Base-by-base conservation (phyloP, 2,329 filamentous ascomycete species). In the Diaporthe citrichinensis region DNA sequence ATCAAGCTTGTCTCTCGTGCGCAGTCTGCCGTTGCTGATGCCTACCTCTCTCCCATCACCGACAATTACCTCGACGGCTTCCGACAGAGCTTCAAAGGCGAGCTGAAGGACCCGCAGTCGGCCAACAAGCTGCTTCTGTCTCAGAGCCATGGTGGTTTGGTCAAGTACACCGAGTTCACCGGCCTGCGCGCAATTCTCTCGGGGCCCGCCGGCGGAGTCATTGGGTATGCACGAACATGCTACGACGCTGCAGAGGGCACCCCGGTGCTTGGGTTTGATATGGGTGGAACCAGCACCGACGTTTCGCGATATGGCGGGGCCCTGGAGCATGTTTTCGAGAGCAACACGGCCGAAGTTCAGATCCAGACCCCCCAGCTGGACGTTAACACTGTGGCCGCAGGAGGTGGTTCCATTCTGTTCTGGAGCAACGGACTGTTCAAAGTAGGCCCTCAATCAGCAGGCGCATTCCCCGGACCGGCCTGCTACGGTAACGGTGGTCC, bases 311-410 rank as follows among this genome's bases (percentile, higher is more conserved):
- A 94, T 34, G 74, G 74, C 25, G 74, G 74, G 7, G 61, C 74
- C 31, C 69, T 76, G 25, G 74, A 76, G 46, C 74, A 76, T 41
- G 74, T 76, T 17, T 76, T 76, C 44, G 74, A 76, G 62, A 74
- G 71, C 23, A 65, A 58, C 1, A 97, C 94, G 1, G 95, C 95
- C 0, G 95, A 95, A 28, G 94, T 97, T 0, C 95, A 94, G 1
- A 96, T 97, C 23, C 95, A 97, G 79, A 95, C 93, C 1, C 95
- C 95, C 0, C 95, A 97, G 79, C 88, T 97, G 1, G 95, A 97
- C 80, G 97, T 97, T 84, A 97, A 97, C 82, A 97, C 95, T 0
- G 95, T 97, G 2, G 95, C 95, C 17, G 95, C 95, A 9, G 95
- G 95, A 58, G 95, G 95, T 78, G 94, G 94, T 20, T 95, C 93